phyloP scores from a whole-genome alignment of 352 stramenopile genomes.

The Phytopythium delawarense region DNA sequence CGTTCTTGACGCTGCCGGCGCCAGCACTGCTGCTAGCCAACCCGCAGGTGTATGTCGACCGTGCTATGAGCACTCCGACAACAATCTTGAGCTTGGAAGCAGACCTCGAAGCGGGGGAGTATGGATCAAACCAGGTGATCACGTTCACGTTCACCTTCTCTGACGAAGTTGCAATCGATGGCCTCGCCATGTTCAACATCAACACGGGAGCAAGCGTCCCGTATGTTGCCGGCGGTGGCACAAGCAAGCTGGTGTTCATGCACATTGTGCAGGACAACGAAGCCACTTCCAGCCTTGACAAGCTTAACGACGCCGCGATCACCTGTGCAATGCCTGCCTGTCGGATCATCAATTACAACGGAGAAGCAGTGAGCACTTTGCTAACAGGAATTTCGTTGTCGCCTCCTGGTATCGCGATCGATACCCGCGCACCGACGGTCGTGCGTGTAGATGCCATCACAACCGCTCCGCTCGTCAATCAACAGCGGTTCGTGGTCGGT shows the following conservation, averaged over 20 bases:
- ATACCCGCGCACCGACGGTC: constrained; percentile 51
- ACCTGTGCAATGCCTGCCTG: constrained; percentile 38
- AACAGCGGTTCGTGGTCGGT: constrained; percentile 65
- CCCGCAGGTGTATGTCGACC: constrained; percentile 49
- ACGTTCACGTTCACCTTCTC: constrained; percentile 65
- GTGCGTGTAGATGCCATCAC: constrained; percentile 63
- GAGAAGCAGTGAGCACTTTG: constrained; percentile 24
- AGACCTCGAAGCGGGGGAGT: constrained; percentile 46
- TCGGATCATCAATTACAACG: constrained; percentile 74
- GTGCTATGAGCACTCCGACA: constrained; percentile 30
- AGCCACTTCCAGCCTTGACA: constrained; percentile 37
- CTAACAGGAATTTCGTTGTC: constrained; percentile 36
- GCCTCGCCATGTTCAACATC: constrained; percentile 45
- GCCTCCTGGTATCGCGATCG: constrained; percentile 51
- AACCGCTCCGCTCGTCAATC: constrained; percentile 44
- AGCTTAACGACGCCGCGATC: constrained; percentile 47
- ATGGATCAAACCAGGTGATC: constrained; percentile 73
- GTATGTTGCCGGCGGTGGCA: constrained; percentile 55
- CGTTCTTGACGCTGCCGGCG: constrained; percentile 42
- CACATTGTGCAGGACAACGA: constrained; percentile 64
- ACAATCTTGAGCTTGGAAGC: constrained; percentile 39
- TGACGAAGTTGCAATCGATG: constrained; percentile 64
- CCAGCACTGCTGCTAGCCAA: constrained; percentile 34
- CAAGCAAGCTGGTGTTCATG: constrained; percentile 53
- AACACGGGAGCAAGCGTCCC: constrained; percentile 51